Evolutionary conservation across 2,329 filamentous ascomycete genomes (phyloP).

Genomic region (Neocatenulostroma microsporum): DNA sequence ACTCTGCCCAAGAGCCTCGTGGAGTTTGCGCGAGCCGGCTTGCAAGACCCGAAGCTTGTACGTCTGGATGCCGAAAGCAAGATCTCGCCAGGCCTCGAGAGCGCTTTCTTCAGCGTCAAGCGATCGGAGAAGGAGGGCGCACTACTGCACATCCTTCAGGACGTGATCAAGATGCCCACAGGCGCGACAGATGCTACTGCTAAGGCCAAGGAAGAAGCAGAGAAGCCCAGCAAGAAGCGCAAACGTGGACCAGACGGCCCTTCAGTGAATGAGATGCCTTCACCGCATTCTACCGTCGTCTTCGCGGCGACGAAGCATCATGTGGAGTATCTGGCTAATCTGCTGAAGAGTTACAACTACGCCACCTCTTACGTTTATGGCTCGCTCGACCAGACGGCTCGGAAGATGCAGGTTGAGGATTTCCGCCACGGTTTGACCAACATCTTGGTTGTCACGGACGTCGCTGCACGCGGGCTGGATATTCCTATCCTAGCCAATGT

Average conservation of each 20-base stretch:
- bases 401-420: conserved; percentile 83
- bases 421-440: conserved; percentile 80
- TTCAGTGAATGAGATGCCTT: conserved; percentile 61
- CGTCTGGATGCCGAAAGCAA: conserved; percentile 92
- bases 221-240: conserved; percentile 57
- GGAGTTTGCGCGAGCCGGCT: conserved; percentile 86
- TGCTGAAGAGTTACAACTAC: conserved; percentile 77
- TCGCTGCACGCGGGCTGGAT: conserved; percentile 94
- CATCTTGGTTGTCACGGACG: conserved; percentile 91
- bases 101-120: conserved; percentile 89
- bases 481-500: conserved; percentile 94
- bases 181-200: conserved; percentile 50
- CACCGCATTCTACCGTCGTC: conserved; percentile 85
- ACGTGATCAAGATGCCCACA: conserved; percentile 85
- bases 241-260: conserved; percentile 53
- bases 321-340: conserved; percentile 78
- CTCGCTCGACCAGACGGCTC: conserved; percentile 85
- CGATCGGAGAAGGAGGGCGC: conserved; percentile 90
- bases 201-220: conserved; percentile 38
- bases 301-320: conserved; percentile 96
- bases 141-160: conserved; percentile 76
- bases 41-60: conserved; percentile 86
- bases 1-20: conserved; percentile 90
- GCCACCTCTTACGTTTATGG: conserved; percentile 92
- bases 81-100: conserved; percentile 87